These are phyloP conservation scores for Cytospora leucostoma DNA, from an alignment of 2,329 filamentous ascomycete genomes.

Conservation along the genomic window DNA sequence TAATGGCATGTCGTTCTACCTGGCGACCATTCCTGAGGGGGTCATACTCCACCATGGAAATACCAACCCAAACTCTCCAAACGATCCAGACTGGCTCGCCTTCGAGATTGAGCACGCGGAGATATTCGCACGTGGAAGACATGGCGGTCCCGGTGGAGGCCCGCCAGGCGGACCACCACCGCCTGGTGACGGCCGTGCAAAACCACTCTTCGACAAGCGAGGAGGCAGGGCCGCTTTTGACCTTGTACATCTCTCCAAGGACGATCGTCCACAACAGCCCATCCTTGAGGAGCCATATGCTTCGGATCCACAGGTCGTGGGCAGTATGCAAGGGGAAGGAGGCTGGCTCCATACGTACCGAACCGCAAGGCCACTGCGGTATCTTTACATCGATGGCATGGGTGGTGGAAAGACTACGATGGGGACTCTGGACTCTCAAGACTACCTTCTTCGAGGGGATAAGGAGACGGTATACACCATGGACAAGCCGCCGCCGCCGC, in stretches of 20 bases:
- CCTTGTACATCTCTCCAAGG: not conserved
- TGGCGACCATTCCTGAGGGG: conserved; percentile 63
- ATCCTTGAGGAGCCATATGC: conserved; percentile 7
- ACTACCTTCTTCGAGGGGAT: conserved; percentile 57
- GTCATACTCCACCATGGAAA: conserved; percentile 70
- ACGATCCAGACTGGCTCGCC: conserved; percentile 68
- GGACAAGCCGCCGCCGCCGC: conserved; percentile 5
- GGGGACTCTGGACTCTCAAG: conserved; percentile 70
- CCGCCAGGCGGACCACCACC: conserved; percentile 8
- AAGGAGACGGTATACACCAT: conserved; percentile 1
- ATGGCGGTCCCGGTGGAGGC: conserved; percentile 8
- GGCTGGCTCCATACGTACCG: conserved; percentile 71
- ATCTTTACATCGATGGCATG: conserved; percentile 72
- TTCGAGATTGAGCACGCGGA: conserved; percentile 77
- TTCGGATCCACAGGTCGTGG: not conserved
- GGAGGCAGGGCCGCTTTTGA: not conserved
- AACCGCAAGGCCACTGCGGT: conserved; percentile 55
- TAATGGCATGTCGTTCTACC: conserved; percentile 74
- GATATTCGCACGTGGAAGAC: conserved; percentile 54
- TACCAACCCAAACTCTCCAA: conserved; percentile 45
- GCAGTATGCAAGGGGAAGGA: conserved; percentile 23
- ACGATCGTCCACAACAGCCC: conserved; percentile 8
- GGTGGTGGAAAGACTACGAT: conserved; percentile 65
- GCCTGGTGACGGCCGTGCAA: not conserved
- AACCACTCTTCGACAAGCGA: not conserved